Base-by-base conservation (phyloP, 129 eudicot genomes). In the Mikania micrantha region DNA sequence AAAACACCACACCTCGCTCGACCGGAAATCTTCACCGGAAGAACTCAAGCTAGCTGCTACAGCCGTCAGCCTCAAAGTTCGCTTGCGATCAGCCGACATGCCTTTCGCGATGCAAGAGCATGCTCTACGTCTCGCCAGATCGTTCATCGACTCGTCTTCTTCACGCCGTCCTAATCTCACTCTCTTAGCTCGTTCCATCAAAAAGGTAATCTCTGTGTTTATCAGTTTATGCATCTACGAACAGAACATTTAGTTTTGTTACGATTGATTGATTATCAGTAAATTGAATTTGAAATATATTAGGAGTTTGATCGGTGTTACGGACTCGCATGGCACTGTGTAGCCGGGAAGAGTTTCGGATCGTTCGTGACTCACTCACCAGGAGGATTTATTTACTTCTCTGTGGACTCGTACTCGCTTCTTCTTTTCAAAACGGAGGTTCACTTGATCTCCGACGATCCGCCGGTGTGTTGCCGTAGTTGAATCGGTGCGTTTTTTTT, bases 261-360 rank as follows among this genome's bases (percentile, higher is more conserved):
- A 27, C 38, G 52, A 68, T 42, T 4, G 36, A 32, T 69, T 24
- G 64, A 52, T 3, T 45, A 15, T 44, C 47, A 21, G 29, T 42
- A 13, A 67, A 34, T 10, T 58, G 64, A 38, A 48, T 31, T 29
- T 34, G 64, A 41, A 58, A 48, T 34, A 27, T 19, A 12, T 9
- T 53, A 91, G 97, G 97, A 91, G 20, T 91, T 91, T 75, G 97
- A 91, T 77, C 67, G 74, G 67, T 32, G 54, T 71, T 87, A 91
- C 68, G 97, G 95, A 64, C 80, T 74, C 66, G 93, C 87, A 42
- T 91, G 97, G 97, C 97, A 91, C 81, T 91, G 97, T 69, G 78
- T 91, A 52, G 97, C 83, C 12, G 97, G 97, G 36, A 91, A 87
- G 88, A 91, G 97, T 81, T 87, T 85, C 41, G 95, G 95, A 40